Base-by-base conservation (phyloP, 1,284 basidiomycete genomes). In the Volvariella surrecta region DNA sequence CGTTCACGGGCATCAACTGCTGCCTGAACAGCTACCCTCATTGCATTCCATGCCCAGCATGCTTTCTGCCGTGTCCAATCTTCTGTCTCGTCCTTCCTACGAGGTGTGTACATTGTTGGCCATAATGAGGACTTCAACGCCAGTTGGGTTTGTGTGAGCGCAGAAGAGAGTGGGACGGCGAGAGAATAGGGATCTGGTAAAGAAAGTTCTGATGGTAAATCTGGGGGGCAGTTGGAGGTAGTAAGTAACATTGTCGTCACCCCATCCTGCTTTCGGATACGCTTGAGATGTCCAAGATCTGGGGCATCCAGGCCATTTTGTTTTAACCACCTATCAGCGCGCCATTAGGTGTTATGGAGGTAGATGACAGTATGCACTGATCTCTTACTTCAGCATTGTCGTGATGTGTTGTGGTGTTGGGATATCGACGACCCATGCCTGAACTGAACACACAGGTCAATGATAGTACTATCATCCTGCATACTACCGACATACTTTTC, bases 341-440 rank as follows among this genome's bases (percentile, higher is more conserved):
- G 20, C 19, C n/a, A 15, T 2, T 48, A 22, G 42, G 16, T 32
- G 40, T 42, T 22, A 35, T n/a, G 37, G 9, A 13, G 11, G n/a
- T 11, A 32, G n/a, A 7, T 32, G 30, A n/a, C 17, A 39, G 24
- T 11, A 6, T 28, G 24, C 24, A 6, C 11, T 3, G 15, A 22
- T 21, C 13, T 35, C 73, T 43, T 55, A 88, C 86, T 74, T 81
- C 7, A 92, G 66, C 60, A 89, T 68, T 1, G 67, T 58, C 4
- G 76, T 72, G 17, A 80, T 83, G 46, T 79, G 60, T 37, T 70
- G 73, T 13, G 73, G 71, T 50, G 89, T 76, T 0, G 75, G 72
- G n/a, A 95, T 74, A 54, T 92, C 83, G n/a, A 92, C 79, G 6
- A 79, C 82, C 90, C 91, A 96, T 37, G 83, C 83, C 31, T 79